Base-by-base conservation (phyloP, 495 filamentous ascomycete genomes). In the Penicillium roqueforti region DNA sequence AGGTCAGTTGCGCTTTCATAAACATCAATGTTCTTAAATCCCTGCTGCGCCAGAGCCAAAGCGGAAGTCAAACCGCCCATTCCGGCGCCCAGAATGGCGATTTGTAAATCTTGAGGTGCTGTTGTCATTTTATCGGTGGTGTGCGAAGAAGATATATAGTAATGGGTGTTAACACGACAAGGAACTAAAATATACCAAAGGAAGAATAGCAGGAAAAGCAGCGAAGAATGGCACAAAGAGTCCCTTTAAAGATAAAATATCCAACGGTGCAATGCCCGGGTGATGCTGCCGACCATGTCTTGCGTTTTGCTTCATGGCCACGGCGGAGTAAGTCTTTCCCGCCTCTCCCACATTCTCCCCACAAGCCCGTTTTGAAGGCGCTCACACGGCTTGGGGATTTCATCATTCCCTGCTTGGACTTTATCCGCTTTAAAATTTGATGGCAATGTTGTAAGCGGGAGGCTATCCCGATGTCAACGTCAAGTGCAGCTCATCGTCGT, bases 61-160 rank as follows among this genome's bases (percentile, higher is more conserved):
- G 88, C 87, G 42, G 69, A 79, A 38, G 87, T 83, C 32, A 92
- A 71, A 28, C 88, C 88, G 25, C 87, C 88, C 87, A 91, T 91
- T 50, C 87, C 87, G 11, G 73, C 73, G 59, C 73, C 73, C 51
- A 75, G 51, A 60, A 76, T 74, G 67, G 71, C 72, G 55, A 76
- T 66, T 47, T 66, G 63, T 22, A 76, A 59, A 59, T 75, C 71
- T 51, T 74, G 66, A n/a, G 68, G 68, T 26, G 65, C 51, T 56
- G 63, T 53, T 0, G 63, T 48, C 67, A 71, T 70, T 34, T 46
- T 64, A 50, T 47, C 55, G 60, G 45, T 51, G 48, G 40, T 60
- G 26, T 47, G 39, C 37, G 50, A 46, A 49, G 43, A 4, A 29
- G 14, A 42, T 39, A 49, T 44, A 22, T 32, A 10, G 9, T 10